phyloP scores from a whole-genome alignment of 108 stramenopile species.

The Halocafeteria seosinensis region DNA sequence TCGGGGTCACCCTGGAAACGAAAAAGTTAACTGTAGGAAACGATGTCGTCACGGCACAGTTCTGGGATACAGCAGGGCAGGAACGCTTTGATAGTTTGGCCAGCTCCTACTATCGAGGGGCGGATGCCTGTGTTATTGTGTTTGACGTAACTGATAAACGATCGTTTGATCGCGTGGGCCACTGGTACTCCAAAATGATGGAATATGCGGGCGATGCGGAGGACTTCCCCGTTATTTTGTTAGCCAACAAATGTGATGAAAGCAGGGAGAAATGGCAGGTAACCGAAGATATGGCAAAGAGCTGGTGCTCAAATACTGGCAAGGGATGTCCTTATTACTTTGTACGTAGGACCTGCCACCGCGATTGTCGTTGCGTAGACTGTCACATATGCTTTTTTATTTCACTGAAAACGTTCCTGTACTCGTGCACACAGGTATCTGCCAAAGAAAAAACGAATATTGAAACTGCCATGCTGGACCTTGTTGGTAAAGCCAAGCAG shows the following conservation, averaged over 20 bases:
- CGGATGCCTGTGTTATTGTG: not conserved
- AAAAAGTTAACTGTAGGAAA: not conserved
- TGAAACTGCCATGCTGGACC: too few relatives aligned
- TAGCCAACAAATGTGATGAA: not conserved
- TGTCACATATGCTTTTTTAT: too few relatives aligned
- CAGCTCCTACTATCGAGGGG: not conserved
- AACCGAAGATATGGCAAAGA: too few relatives aligned
- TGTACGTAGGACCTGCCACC: too few relatives aligned
- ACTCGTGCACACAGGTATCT: too few relatives aligned
- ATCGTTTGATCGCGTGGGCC: not conserved
- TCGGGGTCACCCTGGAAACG: not conserved
- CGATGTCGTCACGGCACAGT: not conserved
- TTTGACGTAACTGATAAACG: not conserved
- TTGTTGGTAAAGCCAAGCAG: too few relatives aligned
- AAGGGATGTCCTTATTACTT: too few relatives aligned
- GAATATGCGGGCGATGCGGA: not conserved
- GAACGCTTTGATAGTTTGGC: not conserved
- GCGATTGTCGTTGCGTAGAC: too few relatives aligned
- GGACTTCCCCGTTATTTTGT: not conserved
- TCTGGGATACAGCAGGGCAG: constrained; percentile 5
- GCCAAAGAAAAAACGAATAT: not conserved
- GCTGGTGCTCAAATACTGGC: too few relatives aligned
- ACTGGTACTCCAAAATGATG: not conserved
- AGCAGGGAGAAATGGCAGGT: too few relatives aligned
- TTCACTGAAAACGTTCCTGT: too few relatives aligned